Percentiles rank a stretch among this genome's conserved stretches.
Evolutionary conservation across 83 land plant species (phyloP).

Genomic region (Thuja plicata): DNA sequence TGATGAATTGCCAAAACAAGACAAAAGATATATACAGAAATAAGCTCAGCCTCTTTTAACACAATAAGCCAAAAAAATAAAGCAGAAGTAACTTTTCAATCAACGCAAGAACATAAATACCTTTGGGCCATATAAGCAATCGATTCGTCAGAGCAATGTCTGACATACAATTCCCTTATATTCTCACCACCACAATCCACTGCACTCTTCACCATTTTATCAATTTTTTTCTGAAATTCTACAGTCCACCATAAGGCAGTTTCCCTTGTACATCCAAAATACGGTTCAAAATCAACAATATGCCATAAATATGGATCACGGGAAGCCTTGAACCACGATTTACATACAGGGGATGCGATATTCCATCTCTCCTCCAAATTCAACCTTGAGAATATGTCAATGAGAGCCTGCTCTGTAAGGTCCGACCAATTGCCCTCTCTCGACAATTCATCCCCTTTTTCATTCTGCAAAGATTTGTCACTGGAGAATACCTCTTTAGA

Average conservation of each 20-base stretch:
- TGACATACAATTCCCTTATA: constrained; percentile 36
- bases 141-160: constrained; percentile 69
- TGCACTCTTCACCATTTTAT: constrained; percentile 43
- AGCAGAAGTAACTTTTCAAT: neutral
- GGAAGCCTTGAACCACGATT: constrained; percentile 52
- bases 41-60: neutral
- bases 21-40: neutral
- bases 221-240: constrained; percentile 51
- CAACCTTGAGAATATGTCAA: constrained; percentile 49
- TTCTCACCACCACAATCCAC: constrained; percentile 29
- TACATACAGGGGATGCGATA: constrained; percentile 53
- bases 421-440: constrained; percentile 42
- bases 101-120: constrained; percentile 17
- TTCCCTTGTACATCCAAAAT: constrained; percentile 33
- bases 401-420: constrained; percentile 56
- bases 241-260: constrained; percentile 51
- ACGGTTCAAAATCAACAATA: constrained; percentile 46
- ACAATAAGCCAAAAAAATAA: neutral
- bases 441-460: neutral
- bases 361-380: constrained; percentile 48
- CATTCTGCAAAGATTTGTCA: neutral
- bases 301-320: constrained; percentile 46
- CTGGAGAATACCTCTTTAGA: neutral
- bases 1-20: neutral
- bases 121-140: constrained; percentile 43